Evolutionary conservation across 139 green algal species (phyloP).

Genomic region (Chlorella sp.): DNA sequence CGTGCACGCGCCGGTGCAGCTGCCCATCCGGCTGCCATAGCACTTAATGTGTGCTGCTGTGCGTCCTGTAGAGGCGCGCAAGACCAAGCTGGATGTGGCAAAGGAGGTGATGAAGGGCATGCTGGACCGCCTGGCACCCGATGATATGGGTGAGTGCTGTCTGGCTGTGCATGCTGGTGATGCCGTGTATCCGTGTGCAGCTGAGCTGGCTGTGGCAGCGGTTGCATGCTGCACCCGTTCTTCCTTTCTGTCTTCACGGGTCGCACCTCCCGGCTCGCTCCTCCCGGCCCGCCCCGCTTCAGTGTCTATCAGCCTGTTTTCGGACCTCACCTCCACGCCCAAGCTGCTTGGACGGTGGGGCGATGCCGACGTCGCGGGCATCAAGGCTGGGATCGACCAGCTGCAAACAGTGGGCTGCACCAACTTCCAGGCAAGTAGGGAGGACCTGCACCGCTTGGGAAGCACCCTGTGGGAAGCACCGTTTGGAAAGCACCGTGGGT

Average conservation of each 20-base stretch:
- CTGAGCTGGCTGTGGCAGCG: not conserved
- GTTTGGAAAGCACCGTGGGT: no score
- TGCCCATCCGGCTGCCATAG: not conserved
- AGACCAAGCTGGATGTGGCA: constrained; percentile 43
- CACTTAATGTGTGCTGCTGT: not conserved
- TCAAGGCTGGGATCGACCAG: not conserved
- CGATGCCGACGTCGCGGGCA: not conserved
- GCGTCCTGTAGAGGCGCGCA: not conserved
- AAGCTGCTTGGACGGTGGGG: constrained; percentile 18
- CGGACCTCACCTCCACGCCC: constrained; percentile 2
- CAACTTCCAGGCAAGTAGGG: constrained; percentile 25
- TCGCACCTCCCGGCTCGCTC: no score
- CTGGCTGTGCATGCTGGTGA: not conserved
- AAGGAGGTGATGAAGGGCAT: constrained; percentile 32
- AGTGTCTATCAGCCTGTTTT: constrained; percentile 28
- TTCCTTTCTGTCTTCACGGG: not conserved
- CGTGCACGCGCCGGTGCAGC: not conserved
- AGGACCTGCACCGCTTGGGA: not conserved
- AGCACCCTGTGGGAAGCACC: no score
- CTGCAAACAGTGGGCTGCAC: constrained; percentile 15
- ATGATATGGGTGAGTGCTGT: constrained; percentile 2
- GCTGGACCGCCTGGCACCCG: constrained; percentile 13
- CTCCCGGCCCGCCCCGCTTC: not conserved
- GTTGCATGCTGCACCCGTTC: not conserved
- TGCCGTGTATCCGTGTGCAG: not conserved